Evolutionary conservation across 495 filamentous ascomycete genomes (phyloP), one percentile per base, ranked within the genome.

Genomic region (Emericellopsis terricola): DNA sequence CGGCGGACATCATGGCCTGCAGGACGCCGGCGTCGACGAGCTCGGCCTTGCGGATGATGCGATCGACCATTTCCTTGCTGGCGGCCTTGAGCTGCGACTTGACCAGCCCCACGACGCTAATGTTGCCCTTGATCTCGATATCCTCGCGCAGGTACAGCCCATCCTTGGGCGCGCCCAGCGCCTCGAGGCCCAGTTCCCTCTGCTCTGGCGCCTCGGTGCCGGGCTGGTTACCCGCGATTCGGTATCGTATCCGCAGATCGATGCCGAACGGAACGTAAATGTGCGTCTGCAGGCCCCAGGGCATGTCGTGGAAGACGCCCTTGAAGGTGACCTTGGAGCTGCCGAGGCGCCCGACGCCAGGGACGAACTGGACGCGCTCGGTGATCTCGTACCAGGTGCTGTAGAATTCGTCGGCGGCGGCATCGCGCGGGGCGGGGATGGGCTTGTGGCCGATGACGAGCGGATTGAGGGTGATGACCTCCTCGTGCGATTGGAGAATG

Each of bases 101-200:
- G 27, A 86, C 77, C 39, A 81, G 79, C 9, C 56, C 48, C 3
- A 71, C 59, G 45, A 81, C 56, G 37, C 76, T 63, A 21, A 80
- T 51, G 41, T 82, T 82, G 57, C 72, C 78, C 44, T 66, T 66
- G 53, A 86, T 72, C 33, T 79, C 70, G 26, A 81, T 70, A 33
- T 83, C 79, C 49, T 84, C 78, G 11, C 70, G 60, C n/a, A 83
- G 48, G 50, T 80, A 84, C 4, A 86, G 57, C 0, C 80, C 80
- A 26, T 71, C 67, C 10, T 56, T 56, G 0, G 78, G 78, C 3
- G 45, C 50, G 32, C 60, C 62, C 2, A 68, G 47, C 31, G 45
- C 47, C n/a, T 53, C 51, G 8, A 60, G 38, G 15, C 71, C 69
- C 16, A 76, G 57, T 45, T 82, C 76, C 3, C 57, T 51, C 2